phyloP scores from a whole-genome alignment of 331 rosid genomes.

The Malus hybrid region DNA sequence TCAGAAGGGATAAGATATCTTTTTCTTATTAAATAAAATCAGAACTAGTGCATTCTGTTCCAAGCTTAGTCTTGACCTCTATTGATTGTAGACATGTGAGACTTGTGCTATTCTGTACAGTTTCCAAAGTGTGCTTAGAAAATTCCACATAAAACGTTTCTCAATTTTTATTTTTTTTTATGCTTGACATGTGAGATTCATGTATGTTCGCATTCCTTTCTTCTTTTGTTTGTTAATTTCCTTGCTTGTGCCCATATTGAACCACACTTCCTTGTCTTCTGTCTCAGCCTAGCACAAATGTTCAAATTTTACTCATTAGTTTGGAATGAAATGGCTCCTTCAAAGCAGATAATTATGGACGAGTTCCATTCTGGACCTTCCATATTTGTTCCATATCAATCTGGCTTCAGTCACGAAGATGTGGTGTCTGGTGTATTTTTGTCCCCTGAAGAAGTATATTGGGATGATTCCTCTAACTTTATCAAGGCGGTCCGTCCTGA shows the following conservation, averaged over 20 bases:
- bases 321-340: slow-evolving; percentile 68
- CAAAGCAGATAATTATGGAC: slow-evolving; percentile 46
- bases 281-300: slow-evolving; percentile 69
- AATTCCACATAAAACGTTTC: neutral
- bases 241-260: slow-evolving; percentile 1
- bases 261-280: slow-evolving; percentile 11
- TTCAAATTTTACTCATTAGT: slow-evolving; percentile 57
- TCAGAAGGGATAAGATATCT: neutral
- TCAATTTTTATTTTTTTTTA: neutral
- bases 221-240: neutral
- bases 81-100: neutral
- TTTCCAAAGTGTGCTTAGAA: neutral
- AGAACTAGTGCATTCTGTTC: neutral
- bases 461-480: slow-evolving; percentile 67
- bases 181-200: neutral
- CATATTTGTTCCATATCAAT: slow-evolving; percentile 58
- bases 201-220: neutral
- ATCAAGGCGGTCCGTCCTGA: slow-evolving; percentile 31
- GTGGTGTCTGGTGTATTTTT: slow-evolving; percentile 61
- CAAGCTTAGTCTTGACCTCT: neutral
- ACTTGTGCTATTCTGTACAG: neutral
- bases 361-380: slow-evolving; percentile 61
- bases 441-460: slow-evolving; percentile 56
- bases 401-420: slow-evolving; percentile 40
- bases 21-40: neutral